phyloP scores from a whole-genome alignment of 345 rosid species.

The Gossypium sturtianum region DNA sequence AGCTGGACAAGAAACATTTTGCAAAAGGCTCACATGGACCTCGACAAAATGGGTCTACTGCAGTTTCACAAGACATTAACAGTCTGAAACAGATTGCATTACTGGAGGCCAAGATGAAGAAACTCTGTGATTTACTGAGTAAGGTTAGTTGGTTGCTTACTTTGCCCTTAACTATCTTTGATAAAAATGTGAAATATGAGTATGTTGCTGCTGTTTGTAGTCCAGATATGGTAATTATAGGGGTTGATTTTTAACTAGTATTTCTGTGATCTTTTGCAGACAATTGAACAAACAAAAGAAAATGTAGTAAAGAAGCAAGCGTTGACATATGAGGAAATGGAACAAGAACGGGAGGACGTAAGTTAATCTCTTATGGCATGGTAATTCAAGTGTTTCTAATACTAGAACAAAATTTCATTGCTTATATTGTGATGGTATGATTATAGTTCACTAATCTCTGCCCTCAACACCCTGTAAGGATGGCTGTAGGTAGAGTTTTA shows the following conservation, averaged over 20 bases:
- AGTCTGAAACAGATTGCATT: slow-evolving; percentile 60
- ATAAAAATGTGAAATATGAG: background rate
- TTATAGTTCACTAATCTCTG: background rate
- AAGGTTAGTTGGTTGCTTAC: slow-evolving; percentile 49
- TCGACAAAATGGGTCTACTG: slow-evolving; percentile 48
- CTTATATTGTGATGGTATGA: background rate
- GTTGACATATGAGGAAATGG: slow-evolving; percentile 91
- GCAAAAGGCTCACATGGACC: slow-evolving; percentile 52
- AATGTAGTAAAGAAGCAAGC: slow-evolving; percentile 95
- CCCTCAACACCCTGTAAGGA: background rate
- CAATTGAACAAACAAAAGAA: slow-evolving; percentile 64
- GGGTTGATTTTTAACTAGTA: background rate
- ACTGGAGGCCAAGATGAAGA: slow-evolving; percentile 63
- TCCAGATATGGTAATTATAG: background rate
- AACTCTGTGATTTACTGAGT: slow-evolving; percentile 59
- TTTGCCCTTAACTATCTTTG: slow-evolving; percentile 2
- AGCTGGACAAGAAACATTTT: slow-evolving; percentile 88
- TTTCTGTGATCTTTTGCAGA: slow-evolving; percentile 35
- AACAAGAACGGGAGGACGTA: slow-evolving; percentile 90
- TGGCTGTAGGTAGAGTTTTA: background rate
- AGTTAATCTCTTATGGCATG: slow-evolving; percentile 6
- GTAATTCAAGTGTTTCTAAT: background rate
- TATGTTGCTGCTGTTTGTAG: background rate
- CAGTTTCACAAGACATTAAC: slow-evolving; percentile 37
- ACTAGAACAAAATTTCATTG: background rate